Evolutionary conservation across 371 early-diverging fungal species (phyloP).

Genomic region (Mucor velutinosus): DNA sequence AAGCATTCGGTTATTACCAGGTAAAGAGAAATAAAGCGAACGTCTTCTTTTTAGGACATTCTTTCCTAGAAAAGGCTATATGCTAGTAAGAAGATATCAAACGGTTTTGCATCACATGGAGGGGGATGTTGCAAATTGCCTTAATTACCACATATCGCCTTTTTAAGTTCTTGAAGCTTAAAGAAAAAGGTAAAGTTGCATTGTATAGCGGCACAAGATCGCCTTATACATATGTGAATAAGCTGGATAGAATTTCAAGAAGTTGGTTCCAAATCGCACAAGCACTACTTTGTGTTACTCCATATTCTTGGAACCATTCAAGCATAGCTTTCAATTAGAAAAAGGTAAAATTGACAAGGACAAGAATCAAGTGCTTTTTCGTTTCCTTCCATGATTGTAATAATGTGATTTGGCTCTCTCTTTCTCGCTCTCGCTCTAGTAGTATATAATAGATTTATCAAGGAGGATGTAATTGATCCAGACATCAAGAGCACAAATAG

Average conservation of each 20-base stretch:
- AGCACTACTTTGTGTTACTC: background rate
- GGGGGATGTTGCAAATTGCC: background rate
- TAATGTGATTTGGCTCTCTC: background rate
- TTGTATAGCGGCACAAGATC: background rate
- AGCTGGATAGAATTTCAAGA: background rate
- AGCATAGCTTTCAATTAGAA: background rate
- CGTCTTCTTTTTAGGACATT: background rate
- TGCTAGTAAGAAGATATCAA: background rate
- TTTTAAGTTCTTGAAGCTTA: background rate
- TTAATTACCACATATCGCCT: conserved; percentile 1
- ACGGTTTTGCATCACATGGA: background rate
- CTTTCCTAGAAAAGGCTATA: background rate
- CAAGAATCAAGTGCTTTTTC: background rate
- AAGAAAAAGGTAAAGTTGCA: background rate
- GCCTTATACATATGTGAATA: background rate
- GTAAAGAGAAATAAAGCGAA: background rate
- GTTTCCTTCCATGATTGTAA: background rate
- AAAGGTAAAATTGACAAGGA: background rate
- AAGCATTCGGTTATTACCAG: background rate
- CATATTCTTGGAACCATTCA: background rate
- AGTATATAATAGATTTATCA: background rate
- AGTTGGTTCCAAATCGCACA: background rate
- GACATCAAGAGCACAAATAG: background rate
- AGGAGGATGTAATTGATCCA: background rate
- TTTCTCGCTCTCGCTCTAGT: background rate